phyloP scores from a whole-genome alignment of 225 moss, liverwort and hornwort species.

The Pleurozium schreberi region DNA sequence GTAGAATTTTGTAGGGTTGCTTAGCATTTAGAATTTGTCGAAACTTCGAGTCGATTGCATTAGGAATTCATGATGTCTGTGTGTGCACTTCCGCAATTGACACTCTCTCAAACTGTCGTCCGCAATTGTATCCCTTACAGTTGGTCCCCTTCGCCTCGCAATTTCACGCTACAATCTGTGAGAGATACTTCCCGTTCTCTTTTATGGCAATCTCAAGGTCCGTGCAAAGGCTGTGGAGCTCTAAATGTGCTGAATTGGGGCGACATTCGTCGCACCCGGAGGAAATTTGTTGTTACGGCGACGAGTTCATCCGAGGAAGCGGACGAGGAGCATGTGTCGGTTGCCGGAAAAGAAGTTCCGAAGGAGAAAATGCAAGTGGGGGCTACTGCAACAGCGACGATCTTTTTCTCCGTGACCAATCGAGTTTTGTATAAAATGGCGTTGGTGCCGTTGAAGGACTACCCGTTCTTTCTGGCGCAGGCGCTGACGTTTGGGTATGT shows the following conservation, averaged over 20 bases:
- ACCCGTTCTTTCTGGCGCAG: constrained; percentile 11
- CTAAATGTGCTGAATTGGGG: background rate
- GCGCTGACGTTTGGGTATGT: constrained; percentile 8
- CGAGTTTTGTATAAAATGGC: constrained; percentile 14
- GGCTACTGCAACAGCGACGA: background rate
- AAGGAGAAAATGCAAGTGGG: background rate
- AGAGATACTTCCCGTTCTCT: background rate
- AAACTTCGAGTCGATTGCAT: background rate
- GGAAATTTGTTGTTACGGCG: background rate
- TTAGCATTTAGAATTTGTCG: too few relatives aligned
- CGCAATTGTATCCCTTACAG: background rate
- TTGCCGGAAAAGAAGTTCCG: background rate
- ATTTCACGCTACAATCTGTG: background rate
- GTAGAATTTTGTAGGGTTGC: background rate
- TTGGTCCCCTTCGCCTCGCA: background rate
- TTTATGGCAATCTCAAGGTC: background rate
- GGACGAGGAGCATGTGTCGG: background rate
- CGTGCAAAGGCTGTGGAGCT: background rate
- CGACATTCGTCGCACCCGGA: background rate
- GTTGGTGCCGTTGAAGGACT: background rate
- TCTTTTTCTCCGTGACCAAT: constrained; percentile 4
- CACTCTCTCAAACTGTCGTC: background rate
- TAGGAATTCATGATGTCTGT: background rate
- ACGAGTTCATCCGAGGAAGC: background rate
- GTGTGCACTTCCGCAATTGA: background rate